Evolutionary conservation across 192 early-diverging fungal genomes (phyloP), one percentile per base, ranked within the genome.

Genomic region (Gamsiella multidivaricata): DNA sequence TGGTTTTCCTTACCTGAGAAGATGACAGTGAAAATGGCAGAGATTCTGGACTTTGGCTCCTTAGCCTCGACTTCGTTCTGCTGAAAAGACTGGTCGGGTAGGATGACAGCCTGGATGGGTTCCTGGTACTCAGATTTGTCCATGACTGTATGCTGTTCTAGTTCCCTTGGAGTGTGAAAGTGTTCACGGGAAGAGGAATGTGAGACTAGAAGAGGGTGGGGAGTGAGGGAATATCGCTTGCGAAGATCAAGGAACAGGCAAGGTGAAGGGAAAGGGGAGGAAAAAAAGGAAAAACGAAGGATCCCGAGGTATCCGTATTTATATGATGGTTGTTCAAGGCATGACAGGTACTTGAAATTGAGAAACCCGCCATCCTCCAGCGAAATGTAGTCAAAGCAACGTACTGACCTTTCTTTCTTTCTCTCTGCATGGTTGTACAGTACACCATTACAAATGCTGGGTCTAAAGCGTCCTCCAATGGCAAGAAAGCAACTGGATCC

Each of bases 1-100:
- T 22, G 17, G 45, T 52, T 17, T 59, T 20, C 15, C 36, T 7
- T 73, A 73, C 70, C 70, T 3, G 70, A 73, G 49, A 73, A 73
- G 57, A 75, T 75, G 63, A 75, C 71, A 49, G 71, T 52, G 41
- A 75, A 75, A 34, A 75, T 49, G 57, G 71, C 55, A 17, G 71
- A 58, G 42, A 66, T 11, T 39, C 71, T 51, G 3, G 62, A 66
- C 22, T 32, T 49, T 15, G 25, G 6, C 42, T 56, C 25, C 37
- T 73, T 54, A n/a, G 65, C 34, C 51, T 54, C 51, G 8, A 65
- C 63, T 2, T 43, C 52, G 56, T 36, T 41, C 56, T 58, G 39
- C n/a, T n/a, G n/a, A n/a, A n/a, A n/a, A n/a, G n/a, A n/a, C n/a
- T n/a, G 11, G 12, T 43, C 8, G 56, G 56, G 39, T 4, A 66